Evolutionary conservation across 345 rosid genomes (phyloP).

Genomic region (Corchorus capsularis): DNA sequence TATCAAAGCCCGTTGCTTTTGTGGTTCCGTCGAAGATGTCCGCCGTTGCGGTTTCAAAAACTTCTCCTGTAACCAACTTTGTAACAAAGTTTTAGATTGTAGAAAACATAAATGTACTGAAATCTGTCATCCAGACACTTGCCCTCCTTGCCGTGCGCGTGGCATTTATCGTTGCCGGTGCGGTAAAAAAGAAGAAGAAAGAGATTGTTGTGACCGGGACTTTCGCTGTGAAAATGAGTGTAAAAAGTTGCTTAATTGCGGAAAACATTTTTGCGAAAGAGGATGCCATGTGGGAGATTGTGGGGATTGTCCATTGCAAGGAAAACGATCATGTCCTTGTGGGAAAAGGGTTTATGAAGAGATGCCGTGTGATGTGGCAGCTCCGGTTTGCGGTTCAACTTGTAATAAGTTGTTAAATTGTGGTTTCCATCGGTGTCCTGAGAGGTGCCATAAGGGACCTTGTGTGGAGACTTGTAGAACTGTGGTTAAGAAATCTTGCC

Average conservation of each 20-base stretch:
- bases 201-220: conserved; percentile 71
- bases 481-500: conserved; percentile 67
- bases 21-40: conserved; percentile 59
- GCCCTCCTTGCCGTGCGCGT: conserved; percentile 69
- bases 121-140: conserved; percentile 67
- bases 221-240: conserved; percentile 76
- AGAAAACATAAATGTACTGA: conserved; percentile 54
- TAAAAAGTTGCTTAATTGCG: conserved; percentile 54
- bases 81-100: conserved; percentile 58
- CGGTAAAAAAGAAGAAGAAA: conserved; percentile 61
- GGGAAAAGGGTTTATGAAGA: conserved; percentile 77
- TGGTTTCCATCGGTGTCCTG: conserved; percentile 77
- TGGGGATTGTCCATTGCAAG: conserved; percentile 78
- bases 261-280: conserved; percentile 71
- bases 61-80: conserved; percentile 60
- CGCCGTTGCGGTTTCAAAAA: conserved; percentile 73
- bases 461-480: conserved; percentile 88
- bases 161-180: conserved; percentile 62
- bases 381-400: conserved; percentile 78
- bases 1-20: conserved; percentile 59
- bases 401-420: conserved; percentile 79
- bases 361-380: conserved; percentile 68
- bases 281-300: conserved; percentile 83
- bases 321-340: conserved; percentile 89
- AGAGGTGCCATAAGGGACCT: conserved; percentile 78